Evolutionary conservation across 116 monocot species (phyloP).

Genomic region (Phalaenopsis hybrid): DNA sequence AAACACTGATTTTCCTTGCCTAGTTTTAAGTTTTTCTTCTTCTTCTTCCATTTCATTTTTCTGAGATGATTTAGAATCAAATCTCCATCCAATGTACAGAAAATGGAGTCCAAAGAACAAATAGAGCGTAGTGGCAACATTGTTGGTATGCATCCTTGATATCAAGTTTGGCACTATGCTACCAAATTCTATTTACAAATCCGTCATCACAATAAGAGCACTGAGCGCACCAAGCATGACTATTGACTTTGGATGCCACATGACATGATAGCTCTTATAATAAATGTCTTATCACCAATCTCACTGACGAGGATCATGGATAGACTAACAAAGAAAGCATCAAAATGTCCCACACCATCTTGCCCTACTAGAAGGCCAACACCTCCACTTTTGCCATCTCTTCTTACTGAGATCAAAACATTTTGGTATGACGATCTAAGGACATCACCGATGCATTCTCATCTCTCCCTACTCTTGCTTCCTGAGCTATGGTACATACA

Average conservation of each 20-base stretch:
- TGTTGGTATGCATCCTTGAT: constrained; percentile 93
- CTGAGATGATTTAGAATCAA: constrained; percentile 81
- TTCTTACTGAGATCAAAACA: constrained; percentile 37
- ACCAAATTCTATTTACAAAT: constrained; percentile 87
- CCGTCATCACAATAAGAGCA: constrained; percentile 93
- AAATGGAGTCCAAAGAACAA: constrained; percentile 60
- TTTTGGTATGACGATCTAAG: constrained; percentile 58
- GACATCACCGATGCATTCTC: constrained; percentile 13
- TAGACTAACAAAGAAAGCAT: constrained; percentile 85
- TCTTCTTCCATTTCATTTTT: constrained; percentile 95
- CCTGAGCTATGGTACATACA: constrained; percentile 16
- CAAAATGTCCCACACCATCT: constrained; percentile 53
- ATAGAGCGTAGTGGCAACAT: constrained; percentile 91
- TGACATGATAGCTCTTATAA: constrained; percentile 94
- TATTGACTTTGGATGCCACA: constrained; percentile 91
- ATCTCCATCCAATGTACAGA: constrained; percentile 92
- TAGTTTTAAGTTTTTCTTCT: constrained; percentile 91
- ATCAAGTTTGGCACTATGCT: constrained; percentile 93
- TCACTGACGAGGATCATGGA: constrained; percentile 93
- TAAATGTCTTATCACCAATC: constrained; percentile 97
- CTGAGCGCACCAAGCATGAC: constrained; percentile 82
- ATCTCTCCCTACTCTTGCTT: constrained; percentile 11
- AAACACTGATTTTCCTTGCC: constrained; percentile 71
- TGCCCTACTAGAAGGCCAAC: constrained; percentile 15
- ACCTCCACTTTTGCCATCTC: constrained; percentile 7